These are phyloP conservation scores for Silybum marianum DNA, from an alignment of 129 eudicot genomes.

Conservation along the genomic window DNA sequence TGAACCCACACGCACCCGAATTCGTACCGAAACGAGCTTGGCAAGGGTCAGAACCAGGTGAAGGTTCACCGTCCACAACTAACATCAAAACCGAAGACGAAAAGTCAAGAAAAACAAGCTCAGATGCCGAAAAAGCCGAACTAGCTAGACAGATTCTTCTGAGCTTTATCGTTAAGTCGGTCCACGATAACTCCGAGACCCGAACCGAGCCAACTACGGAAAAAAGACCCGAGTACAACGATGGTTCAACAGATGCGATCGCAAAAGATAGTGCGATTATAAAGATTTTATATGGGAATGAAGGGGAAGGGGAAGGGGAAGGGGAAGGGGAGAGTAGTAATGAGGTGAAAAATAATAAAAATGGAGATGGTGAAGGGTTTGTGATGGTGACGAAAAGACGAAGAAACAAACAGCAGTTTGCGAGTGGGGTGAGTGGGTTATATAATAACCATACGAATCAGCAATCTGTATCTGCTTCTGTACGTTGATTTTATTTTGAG, in stretches of 20 bases:
- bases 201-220: constrained; percentile 38
- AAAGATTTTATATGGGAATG: constrained; percentile 60
- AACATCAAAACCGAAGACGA: constrained; percentile 44
- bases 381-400: constrained; percentile 85
- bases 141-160: constrained; percentile 91
- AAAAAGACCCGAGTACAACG: constrained; percentile 41
- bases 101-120: constrained; percentile 50
- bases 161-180: constrained; percentile 92
- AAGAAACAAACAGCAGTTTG: constrained; percentile 70
- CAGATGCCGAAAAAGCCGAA: constrained; percentile 88
- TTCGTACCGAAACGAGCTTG: constrained; percentile 74
- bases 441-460: constrained; percentile 46
- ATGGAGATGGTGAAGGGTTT: constrained; percentile 87
- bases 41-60: constrained; percentile 45
- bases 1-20: constrained; percentile 99
- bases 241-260: constrained; percentile 57
- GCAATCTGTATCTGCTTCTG: constrained; percentile 87
- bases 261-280: constrained; percentile 83
- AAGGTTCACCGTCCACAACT: constrained; percentile 40
- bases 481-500: constrained; percentile 59
- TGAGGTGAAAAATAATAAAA: constrained; percentile 37
- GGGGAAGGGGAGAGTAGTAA: constrained; percentile 40
- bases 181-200: constrained; percentile 59
- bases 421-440: constrained; percentile 67
- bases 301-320: constrained; percentile 55